These are phyloP conservation scores for Puccinia polysora DNA, from an alignment of 1,284 basidiomycete species.

Conservation along the genomic window DNA sequence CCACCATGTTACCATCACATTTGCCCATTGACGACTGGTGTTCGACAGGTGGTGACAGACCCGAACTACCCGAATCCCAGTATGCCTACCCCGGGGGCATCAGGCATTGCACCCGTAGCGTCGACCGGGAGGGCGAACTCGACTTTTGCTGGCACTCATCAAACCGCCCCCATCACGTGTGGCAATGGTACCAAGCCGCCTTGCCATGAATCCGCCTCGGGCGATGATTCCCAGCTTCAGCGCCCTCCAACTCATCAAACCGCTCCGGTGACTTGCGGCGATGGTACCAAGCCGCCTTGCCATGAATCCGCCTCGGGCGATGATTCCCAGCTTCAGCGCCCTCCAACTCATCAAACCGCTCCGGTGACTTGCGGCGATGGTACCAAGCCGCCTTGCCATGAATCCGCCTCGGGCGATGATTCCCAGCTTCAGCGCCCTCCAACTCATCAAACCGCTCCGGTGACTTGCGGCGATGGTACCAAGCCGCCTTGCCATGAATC, in stretches of 20 bases:
- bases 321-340: too few species aligned
- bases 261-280: too few species aligned
- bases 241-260: too few species aligned
- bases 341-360: too few species aligned
- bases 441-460: not conserved
- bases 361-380: too few species aligned
- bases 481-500: not conserved
- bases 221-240: too few species aligned
- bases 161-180: not conserved
- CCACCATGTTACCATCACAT: slow-evolving; percentile 30
- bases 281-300: too few species aligned
- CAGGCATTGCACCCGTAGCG: not conserved
- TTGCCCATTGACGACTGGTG: slow-evolving; percentile 2
- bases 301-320: too few species aligned
- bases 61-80: not conserved
- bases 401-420: too few species aligned
- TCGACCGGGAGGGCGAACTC: not conserved
- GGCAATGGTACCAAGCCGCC: slow-evolving; percentile 2
- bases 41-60: not conserved
- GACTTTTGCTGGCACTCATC: not conserved
- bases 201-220: too few species aligned
- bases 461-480: slow-evolving; percentile 10
- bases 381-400: too few species aligned
- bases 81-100: not conserved
- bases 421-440: too few species aligned